Percentiles rank a stretch among this genome's conserved stretches.
Evolutionary conservation across 371 early-diverging fungal species (phyloP).

Genomic region (Haplosporangium sp.): DNA sequence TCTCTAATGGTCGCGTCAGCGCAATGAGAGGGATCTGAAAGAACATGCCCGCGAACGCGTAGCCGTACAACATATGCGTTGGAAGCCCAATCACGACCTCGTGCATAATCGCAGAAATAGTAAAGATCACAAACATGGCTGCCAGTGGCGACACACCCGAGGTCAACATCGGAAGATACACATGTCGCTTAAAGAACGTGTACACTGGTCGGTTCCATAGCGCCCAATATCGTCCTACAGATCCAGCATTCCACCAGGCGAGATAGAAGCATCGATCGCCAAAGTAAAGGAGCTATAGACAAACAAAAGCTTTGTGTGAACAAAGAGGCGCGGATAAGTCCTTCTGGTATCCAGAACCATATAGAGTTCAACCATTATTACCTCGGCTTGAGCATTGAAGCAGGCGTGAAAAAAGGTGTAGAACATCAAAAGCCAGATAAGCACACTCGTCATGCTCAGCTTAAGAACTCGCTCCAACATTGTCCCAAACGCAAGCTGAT

Average conservation of each 20-base stretch:
- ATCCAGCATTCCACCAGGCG: conserved; percentile 93
- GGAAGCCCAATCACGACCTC: conserved; percentile 90
- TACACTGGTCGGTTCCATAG: conserved; percentile 93
- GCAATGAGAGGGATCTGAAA: conserved; percentile 89
- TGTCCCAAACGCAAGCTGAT: conserved; percentile 69
- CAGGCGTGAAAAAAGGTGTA: conserved; percentile 89
- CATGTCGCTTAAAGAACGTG: conserved; percentile 88
- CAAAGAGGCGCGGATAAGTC: too few relatives aligned
- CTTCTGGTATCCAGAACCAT: too few relatives aligned
- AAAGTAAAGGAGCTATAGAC: conserved; percentile 74
- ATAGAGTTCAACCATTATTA: conserved; percentile 5
- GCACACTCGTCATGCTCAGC: conserved; percentile 81
- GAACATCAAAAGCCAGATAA: conserved; percentile 92
- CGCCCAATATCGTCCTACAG: conserved; percentile 88
- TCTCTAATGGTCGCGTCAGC: conserved; percentile 70
- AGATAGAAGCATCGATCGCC: conserved; percentile 92
- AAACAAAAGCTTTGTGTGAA: not conserved
- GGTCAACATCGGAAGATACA: conserved; percentile 79
- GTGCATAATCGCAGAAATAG: conserved; percentile 87
- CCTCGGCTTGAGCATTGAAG: conserved; percentile 86
- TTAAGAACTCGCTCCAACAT: conserved; percentile 89
- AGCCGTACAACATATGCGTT: conserved; percentile 80
- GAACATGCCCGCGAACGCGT: conserved; percentile 92
- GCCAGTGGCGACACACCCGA: conserved; percentile 61
- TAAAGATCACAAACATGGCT: conserved; percentile 78